Evolutionary conservation across 306 rosid genomes (phyloP).

Genomic region (Quercus dentata): DNA sequence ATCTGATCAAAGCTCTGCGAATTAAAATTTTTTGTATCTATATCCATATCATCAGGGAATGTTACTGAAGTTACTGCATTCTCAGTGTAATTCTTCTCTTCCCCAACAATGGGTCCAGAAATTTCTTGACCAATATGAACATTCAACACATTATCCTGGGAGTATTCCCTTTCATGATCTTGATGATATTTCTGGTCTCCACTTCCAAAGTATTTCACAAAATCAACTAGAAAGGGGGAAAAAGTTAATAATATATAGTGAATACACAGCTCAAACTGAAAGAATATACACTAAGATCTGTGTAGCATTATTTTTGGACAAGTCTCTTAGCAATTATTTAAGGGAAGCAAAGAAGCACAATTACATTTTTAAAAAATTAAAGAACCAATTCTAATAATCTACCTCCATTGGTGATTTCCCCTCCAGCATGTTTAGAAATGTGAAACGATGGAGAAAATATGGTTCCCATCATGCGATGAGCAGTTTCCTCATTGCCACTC

Average conservation of each 20-base stretch:
- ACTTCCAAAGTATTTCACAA: conserved; percentile 59
- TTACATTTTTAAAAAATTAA: background rate
- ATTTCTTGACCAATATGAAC: conserved; percentile 40
- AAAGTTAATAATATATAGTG: background rate
- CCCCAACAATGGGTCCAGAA: conserved; percentile 13
- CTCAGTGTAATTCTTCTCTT: conserved; percentile 23
- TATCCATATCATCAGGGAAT: conserved; percentile 38
- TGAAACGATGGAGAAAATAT: conserved; percentile 94
- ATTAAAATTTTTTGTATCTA: conserved; percentile 22
- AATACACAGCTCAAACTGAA: background rate
- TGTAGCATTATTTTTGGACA: too few relatives aligned
- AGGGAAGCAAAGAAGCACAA: conserved; percentile 29
- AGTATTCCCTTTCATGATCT: conserved; percentile 32
- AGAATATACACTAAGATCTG: background rate
- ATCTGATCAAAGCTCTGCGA: conserved; percentile 11
- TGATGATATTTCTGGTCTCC: conserved; percentile 49
- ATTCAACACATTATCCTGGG: conserved; percentile 33
- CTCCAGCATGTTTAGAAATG: conserved; percentile 57
- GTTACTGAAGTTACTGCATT: conserved; percentile 11
- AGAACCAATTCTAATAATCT: conserved; percentile 22
- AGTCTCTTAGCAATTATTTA: background rate
- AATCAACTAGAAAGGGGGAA: conserved; percentile 47
- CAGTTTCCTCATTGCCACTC: conserved; percentile 49
- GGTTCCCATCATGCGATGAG: conserved; percentile 51
- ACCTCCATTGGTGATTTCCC: conserved; percentile 68